Evolutionary conservation across 768 basidiomycete species (phyloP).

Genomic region (Pisolithus orientalis): DNA sequence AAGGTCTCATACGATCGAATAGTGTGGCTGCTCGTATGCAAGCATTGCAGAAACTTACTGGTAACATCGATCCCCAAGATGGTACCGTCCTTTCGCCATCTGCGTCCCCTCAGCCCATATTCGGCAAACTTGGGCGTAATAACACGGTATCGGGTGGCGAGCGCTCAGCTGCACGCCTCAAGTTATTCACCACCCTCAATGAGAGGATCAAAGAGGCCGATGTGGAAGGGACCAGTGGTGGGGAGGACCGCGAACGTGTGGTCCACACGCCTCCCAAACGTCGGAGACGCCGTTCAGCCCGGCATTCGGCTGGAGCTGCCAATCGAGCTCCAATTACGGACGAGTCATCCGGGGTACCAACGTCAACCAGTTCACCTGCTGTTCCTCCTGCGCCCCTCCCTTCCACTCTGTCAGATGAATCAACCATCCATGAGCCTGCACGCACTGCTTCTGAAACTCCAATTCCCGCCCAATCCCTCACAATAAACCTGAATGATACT

Average conservation of each 20-base stretch:
- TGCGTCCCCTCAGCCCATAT: constrained; percentile 42
- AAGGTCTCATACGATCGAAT: constrained; percentile 81
- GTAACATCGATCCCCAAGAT: constrained; percentile 51
- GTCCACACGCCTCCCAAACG: constrained; percentile 44
- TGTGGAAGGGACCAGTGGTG: constrained; percentile 52
- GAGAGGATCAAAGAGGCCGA: constrained; percentile 56
- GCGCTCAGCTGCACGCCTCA: constrained; percentile 62
- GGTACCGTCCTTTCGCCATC: constrained; percentile 44
- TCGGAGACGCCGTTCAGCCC: constrained; percentile 48
- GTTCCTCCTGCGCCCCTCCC: constrained; percentile 49
- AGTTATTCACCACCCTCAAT: constrained; percentile 60
- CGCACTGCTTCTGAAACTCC: constrained; percentile 25
- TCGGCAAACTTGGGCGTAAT: constrained; percentile 50
- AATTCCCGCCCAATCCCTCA: constrained; percentile 22
- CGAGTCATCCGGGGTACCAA: constrained; percentile 36
- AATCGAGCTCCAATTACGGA: constrained; percentile 36
- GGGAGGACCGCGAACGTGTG: constrained; percentile 43
- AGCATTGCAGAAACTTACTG: constrained; percentile 81
- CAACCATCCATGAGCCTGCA: constrained; percentile 20
- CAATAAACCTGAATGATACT: constrained; percentile 24
- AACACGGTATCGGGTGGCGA: constrained; percentile 83
- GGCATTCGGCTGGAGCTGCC: constrained; percentile 33
- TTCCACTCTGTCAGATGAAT: constrained; percentile 18
- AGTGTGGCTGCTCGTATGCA: constrained; percentile 77
- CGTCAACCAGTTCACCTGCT: constrained; percentile 55